Base-by-base conservation (phyloP, 441 rosid species). In the Kokia cookei region DNA sequence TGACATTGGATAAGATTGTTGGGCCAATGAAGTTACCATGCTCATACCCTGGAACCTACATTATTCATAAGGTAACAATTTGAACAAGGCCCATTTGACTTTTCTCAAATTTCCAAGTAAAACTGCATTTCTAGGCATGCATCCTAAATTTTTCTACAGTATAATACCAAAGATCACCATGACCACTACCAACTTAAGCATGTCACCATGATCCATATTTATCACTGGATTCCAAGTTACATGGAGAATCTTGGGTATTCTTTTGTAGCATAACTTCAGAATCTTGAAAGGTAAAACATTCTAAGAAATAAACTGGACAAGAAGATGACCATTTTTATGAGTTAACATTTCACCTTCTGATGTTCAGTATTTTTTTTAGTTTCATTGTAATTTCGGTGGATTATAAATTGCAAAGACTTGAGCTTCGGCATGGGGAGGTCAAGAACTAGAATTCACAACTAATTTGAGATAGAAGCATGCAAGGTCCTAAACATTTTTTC, bases 1-100 rank as follows among this genome's bases (percentile, higher is more conserved):
- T 74, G 65, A 85, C 84, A 27, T 73, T 81, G 59, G 85, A 72
- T 71, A 85, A 75, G 58, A 85, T 75, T 70, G 89, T 83, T 45
- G 89, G 85, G 19, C 86, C 86, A 47, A 85, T 73, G 80, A 85
- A 85, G 76, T 85, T 85, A 24, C 89, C 85, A 24, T 76, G 80
- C 71, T 83, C 86, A 14, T 82, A 80, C 54, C 86, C 84, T 8
- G 82, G 85, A 53, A 85, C 86, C 86, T 85, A 65, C 55, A 3
- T 51, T 42, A 74, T 40, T 62, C 57, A 66, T 1, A 73, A 57
- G 48, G 47, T 29, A 24, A 63, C 35, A 24, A 35, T 32, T 53
- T 59, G 12, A 40, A 26, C 13, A 32, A 63, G 54, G 77, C 4
- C 53, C 10, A 22, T 22, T 76, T 51, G 22, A 61, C 11, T 35